Percentiles rank a stretch among this genome's conserved stretches.
These are phyloP conservation scores for Cercospora berteroae DNA, from an alignment of 2,329 filamentous ascomycete species.

Conservation along the genomic window DNA sequence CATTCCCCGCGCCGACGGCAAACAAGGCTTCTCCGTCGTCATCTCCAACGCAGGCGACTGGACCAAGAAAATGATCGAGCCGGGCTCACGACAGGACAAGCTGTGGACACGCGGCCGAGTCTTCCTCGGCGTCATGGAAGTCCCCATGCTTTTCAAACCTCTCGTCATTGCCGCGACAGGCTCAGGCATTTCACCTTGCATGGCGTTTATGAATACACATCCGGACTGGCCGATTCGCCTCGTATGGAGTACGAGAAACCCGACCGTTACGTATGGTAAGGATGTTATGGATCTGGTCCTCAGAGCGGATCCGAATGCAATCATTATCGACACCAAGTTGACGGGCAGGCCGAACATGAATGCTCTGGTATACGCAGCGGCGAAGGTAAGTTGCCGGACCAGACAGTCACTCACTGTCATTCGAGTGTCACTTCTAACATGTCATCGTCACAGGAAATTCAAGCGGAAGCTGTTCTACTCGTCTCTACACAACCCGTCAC, in stretches of 20 bases:
- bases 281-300: conserved; percentile 58
- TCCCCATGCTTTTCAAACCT: conserved; percentile 64
- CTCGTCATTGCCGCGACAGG: conserved; percentile 69
- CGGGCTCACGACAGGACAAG: conserved; percentile 53
- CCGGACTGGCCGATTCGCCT: conserved; percentile 55
- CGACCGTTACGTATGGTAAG: conserved; percentile 61
- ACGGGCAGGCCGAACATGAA: conserved; percentile 27
- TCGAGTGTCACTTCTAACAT: not conserved
- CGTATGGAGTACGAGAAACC: conserved; percentile 66
- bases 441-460: conserved; percentile 39
- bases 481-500: conserved; percentile 70
- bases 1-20: conserved; percentile 58
- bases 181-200: conserved; percentile 68
- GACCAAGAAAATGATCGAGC: conserved; percentile 64
- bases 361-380: not conserved
- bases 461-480: conserved; percentile 68
- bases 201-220: conserved; percentile 58
- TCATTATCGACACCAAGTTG: conserved; percentile 66
- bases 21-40: conserved; percentile 63
- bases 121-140: conserved; percentile 64
- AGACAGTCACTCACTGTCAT: not conserved
- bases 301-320: conserved; percentile 59
- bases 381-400: not conserved
- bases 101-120: conserved; percentile 69
- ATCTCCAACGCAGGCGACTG: conserved; percentile 74